Percentiles rank a stretch among this genome's conserved stretches.
These are phyloP conservation scores for Musa schizocarpa DNA, from an alignment of 176 grass and related monocot species.

Conservation along the genomic window DNA sequence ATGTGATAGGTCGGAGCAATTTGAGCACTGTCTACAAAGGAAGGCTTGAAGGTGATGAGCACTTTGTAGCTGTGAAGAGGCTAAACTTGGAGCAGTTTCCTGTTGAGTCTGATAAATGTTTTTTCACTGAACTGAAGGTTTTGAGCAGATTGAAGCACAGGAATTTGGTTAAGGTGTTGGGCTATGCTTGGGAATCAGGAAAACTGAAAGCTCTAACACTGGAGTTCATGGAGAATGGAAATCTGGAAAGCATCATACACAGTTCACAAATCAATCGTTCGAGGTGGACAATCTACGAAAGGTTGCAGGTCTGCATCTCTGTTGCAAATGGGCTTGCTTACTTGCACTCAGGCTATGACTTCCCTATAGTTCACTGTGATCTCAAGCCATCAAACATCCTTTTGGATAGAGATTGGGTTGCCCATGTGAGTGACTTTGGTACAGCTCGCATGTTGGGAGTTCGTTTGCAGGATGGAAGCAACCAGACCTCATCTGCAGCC, in stretches of 20 bases:
- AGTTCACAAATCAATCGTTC: not conserved
- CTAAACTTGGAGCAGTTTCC: constrained; percentile 85
- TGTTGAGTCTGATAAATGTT: constrained; percentile 67
- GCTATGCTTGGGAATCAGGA: constrained; percentile 61
- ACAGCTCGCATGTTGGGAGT: constrained; percentile 66
- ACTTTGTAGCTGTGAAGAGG: constrained; percentile 52
- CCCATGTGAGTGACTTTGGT: constrained; percentile 69
- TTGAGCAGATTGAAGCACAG: constrained; percentile 67
- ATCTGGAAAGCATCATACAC: constrained; percentile 56
- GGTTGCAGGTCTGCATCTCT: constrained; percentile 51
- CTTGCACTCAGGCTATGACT: constrained; percentile 67
- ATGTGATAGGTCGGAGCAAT: constrained; percentile 56
- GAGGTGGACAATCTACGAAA: constrained; percentile 39
- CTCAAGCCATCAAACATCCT: constrained; percentile 89
- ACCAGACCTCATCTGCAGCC: constrained; percentile 52
- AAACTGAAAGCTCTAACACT: constrained; percentile 79
- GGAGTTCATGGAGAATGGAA: constrained; percentile 86
- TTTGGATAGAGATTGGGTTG: constrained; percentile 59
- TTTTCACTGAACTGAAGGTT: constrained; percentile 46
- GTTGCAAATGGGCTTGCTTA: constrained; percentile 71
- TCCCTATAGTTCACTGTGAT: constrained; percentile 82
- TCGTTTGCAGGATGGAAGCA: constrained; percentile 30
- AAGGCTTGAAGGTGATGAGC: constrained; percentile 34
- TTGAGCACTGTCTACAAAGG: constrained; percentile 85
- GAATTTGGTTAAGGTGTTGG: constrained; percentile 71